Evolutionary conservation across 345 rosid genomes (phyloP).

Genomic region (Rhodomyrtus tomentosa): DNA sequence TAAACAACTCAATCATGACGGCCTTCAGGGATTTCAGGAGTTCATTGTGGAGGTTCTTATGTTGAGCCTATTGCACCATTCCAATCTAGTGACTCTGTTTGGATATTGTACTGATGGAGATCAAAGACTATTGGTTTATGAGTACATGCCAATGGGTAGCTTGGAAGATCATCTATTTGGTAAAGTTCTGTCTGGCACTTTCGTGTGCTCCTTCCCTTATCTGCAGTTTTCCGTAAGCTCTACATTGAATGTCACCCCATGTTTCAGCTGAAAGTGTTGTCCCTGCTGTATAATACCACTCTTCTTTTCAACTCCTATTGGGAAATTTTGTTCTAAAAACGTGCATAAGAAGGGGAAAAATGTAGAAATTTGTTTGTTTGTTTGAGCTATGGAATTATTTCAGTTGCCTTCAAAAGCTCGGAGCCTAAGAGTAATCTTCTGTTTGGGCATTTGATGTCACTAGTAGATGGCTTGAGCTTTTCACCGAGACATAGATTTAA

Average conservation of each 20-base stretch:
- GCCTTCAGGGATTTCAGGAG: conserved; percentile 83
- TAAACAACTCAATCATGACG: conserved; percentile 81
- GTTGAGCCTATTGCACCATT: conserved; percentile 86
- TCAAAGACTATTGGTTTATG: conserved; percentile 90
- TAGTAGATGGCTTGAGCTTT: not conserved
- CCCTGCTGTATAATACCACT: not conserved
- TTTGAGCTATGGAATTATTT: not conserved
- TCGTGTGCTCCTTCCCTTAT: not conserved
- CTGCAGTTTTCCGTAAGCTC: not conserved
- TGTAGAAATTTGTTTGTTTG: not conserved
- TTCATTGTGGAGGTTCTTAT: conserved; percentile 95
- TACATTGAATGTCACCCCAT: not conserved
- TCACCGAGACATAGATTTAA: not conserved
- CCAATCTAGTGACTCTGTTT: conserved; percentile 72
- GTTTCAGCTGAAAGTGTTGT: not conserved
- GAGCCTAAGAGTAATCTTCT: not conserved
- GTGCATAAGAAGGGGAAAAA: not conserved
- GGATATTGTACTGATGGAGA: conserved; percentile 96
- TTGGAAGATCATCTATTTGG: conserved; percentile 94
- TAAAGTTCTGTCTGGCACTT: conserved; percentile 13
- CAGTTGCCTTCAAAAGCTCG: not conserved
- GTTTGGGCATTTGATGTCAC: not conserved
- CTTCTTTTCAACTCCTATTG: not conserved
- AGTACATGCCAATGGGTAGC: conserved; percentile 93
- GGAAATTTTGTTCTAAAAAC: not conserved